Conservation (phyloP, 768 basidiomycete genomes). For the Pholiota molesta region DNA sequence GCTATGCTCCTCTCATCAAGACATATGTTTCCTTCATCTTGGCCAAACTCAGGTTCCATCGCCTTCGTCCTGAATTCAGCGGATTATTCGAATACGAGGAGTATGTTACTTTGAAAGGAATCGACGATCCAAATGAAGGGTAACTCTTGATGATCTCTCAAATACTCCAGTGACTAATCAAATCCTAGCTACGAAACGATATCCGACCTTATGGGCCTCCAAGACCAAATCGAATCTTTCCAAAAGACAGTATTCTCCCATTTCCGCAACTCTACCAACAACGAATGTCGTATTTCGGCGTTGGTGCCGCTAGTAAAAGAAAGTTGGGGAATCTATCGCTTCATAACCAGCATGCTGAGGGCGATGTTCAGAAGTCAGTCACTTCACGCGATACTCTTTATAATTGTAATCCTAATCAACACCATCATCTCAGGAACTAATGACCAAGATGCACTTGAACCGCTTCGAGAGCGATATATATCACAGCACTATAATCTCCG, state of each 20-base stretch:
- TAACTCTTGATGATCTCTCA: conserved; percentile 39
- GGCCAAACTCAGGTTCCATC: conserved; percentile 95
- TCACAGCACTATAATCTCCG: conserved; percentile 92
- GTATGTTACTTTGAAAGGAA: conserved; percentile 95
- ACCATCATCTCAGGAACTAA: conserved; percentile 67
- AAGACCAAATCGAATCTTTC: conserved; percentile 99
- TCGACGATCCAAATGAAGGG: conserved; percentile 99
- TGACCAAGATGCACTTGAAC: conserved; percentile 86
- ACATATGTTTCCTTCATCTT: conserved; percentile 96
- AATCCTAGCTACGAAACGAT: conserved; percentile 90
- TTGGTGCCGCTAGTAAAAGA: conserved; percentile 98
- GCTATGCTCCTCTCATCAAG: conserved; percentile 90
- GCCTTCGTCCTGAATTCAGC: conserved; percentile 95
- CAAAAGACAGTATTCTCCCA: conserved; percentile 97
- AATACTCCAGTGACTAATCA: conserved; percentile 12
- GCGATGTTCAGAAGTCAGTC: conserved; percentile 90
- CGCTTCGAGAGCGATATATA: conserved; percentile 83
- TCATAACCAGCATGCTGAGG: conserved; percentile 98
- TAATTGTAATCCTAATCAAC: neutral
- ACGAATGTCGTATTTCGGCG: conserved; percentile 96
- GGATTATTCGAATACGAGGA: conserved; percentile 99
- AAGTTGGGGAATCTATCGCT: conserved; percentile 98
- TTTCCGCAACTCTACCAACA: conserved; percentile 89
- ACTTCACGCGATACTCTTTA: conserved; percentile 8
- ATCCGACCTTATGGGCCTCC: conserved; percentile 93